Percentiles rank a stretch among this genome's conserved stretches.
Evolutionary conservation across 192 early-diverging fungal species (phyloP).

Genomic region (Coemansia sp.): DNA sequence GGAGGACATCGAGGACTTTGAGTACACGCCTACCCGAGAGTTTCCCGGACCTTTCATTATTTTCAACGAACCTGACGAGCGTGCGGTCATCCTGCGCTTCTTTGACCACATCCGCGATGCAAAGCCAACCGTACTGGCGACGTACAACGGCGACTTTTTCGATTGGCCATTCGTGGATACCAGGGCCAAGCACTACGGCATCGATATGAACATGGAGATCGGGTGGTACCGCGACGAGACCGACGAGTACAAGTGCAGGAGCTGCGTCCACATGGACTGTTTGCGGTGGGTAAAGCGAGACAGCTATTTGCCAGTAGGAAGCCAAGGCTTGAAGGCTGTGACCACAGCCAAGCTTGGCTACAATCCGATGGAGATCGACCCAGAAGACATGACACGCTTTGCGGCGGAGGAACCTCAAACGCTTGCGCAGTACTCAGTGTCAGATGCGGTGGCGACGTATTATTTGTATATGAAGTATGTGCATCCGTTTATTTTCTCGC

Average conservation of each 20-base stretch:
- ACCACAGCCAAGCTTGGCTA: constrained; percentile 95
- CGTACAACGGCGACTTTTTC: constrained; percentile 99
- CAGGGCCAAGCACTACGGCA: constrained; percentile 74
- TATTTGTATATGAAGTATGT: constrained; percentile 99
- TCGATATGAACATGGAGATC: constrained; percentile 86
- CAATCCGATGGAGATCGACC: constrained; percentile 97
- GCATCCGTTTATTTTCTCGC: constrained; percentile 98
- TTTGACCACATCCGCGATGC: constrained; percentile 86
- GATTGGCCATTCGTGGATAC: constrained; percentile 98
- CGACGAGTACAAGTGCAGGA: constrained; percentile 85
- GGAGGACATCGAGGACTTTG: constrained; percentile 96
- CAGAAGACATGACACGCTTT: constrained; percentile 97
- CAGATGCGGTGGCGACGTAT: constrained; percentile 98
- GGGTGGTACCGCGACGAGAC: constrained; percentile 79
- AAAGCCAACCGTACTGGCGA: constrained; percentile 85
- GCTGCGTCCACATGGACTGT: constrained; percentile 93
- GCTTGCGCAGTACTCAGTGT: constrained; percentile 97
- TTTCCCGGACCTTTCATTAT: constrained; percentile 92
- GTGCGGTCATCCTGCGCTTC: constrained; percentile 77
- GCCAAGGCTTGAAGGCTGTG: constrained; percentile 96
- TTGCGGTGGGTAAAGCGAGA: constrained; percentile 99
- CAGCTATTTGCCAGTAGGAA: constrained; percentile 94
- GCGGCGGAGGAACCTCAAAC: constrained; percentile 89
- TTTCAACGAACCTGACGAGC: constrained; percentile 92
- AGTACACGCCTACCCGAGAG: constrained; percentile 96